Percentiles rank a stretch among this genome's conserved stretches.
Evolutionary conservation across 345 rosid genomes (phyloP).

Genomic region (Salix suchowensis): DNA sequence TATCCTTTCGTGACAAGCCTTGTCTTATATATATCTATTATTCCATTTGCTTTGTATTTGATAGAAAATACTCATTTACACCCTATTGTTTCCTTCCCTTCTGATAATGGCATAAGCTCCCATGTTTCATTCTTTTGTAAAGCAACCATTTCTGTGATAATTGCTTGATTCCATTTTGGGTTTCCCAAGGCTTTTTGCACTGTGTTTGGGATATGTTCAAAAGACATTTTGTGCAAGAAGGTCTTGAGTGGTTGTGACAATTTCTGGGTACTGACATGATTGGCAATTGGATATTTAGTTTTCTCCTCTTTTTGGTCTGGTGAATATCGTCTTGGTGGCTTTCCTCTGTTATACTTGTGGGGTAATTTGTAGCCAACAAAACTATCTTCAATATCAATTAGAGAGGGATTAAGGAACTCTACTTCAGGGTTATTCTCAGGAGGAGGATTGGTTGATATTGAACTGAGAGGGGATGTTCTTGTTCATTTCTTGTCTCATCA

Average conservation of each 20-base stretch:
- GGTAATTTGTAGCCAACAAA: too few species aligned
- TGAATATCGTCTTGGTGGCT: too few species aligned
- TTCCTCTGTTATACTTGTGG: too few species aligned
- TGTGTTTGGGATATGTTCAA: too few species aligned
- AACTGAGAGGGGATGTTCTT: too few species aligned
- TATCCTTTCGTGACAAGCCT: not conserved
- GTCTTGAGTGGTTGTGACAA: not conserved
- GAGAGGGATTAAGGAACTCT: too few species aligned
- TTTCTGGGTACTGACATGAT: not conserved
- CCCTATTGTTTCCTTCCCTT: not conserved
- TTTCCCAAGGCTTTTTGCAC: not conserved
- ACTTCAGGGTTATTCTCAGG: too few species aligned
- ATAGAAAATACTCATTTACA: not conserved
- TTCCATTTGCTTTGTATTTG: not conserved
- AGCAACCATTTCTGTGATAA: not conserved
- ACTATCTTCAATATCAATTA: too few species aligned
- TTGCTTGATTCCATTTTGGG: not conserved
- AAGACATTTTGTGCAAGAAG: not conserved
- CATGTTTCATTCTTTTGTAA: not conserved
- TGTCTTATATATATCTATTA: not conserved
- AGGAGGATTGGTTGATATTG: too few species aligned
- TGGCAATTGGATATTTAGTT: too few species aligned
- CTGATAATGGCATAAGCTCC: accelerated
- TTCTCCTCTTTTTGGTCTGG: too few species aligned
- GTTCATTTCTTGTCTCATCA: too few species aligned